Base-by-base conservation (phyloP, 2,329 filamentous ascomycete species). In the Ilyonectria destructans region DNA sequence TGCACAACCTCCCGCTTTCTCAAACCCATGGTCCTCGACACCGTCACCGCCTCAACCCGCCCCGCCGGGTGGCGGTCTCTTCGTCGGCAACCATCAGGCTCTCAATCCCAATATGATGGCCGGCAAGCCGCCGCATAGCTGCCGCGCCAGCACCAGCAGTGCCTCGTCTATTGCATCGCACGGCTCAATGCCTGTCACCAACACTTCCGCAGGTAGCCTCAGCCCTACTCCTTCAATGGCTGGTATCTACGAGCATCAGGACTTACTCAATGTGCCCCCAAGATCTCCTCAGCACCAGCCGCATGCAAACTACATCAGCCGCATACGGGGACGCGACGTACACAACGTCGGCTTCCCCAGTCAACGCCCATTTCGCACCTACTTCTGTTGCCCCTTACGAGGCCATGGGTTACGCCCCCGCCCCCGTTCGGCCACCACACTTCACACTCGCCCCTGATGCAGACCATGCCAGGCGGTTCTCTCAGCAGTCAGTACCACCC, bases 401-500 rank as follows among this genome's bases (percentile, higher is more conserved):
- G 21, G 3, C 21, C 3, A 23, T 23, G 3, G 3, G 3, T 69
- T 97, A 96, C 79, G 89, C 90, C 48, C 87, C 90, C 13, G 89
- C 90, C 17, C 87, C 91, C 5, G 84, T 90, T 74, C 86, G 89
- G 82, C 85, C 89, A 73, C 59, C 77, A 46, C 82, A 87, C 15
- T 90, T 89, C 71, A 81, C 85, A 68, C 82, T 92, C 82, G 82
- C 86, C 76, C 82, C 90, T 80, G 84, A 88, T 80, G 78, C 88
- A 80, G 86, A 89, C 71, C 80, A 82, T 71, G 76, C 83, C 37
- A 83, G 94, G 82, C 92, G 94, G 81, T 91, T 94, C 77, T 96
- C 95, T 75, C 93, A 96, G 83, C 88, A 93, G 92, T 97, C 88
- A 92, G 92, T 93, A 83, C 81, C 19, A 54, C 82, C 84, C 9